phyloP scores from a whole-genome alignment of 164 flowering plant genomes.

The Aristolochia fimbriata region DNA sequence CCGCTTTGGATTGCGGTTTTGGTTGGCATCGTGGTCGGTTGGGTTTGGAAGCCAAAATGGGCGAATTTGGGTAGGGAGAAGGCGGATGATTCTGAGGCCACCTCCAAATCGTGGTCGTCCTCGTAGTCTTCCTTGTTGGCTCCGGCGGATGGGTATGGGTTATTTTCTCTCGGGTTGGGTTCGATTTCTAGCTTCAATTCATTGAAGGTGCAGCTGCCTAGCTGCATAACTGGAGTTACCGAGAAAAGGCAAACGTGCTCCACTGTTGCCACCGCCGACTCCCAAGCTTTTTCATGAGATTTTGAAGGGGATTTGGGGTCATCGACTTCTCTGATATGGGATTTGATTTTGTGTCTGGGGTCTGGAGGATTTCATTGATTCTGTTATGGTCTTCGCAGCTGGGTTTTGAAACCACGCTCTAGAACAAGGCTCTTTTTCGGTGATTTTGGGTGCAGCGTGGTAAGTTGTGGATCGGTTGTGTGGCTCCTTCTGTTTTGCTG shows the following conservation, averaged over 20 bases:
- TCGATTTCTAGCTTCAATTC: conserved; percentile 30
- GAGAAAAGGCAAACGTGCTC: conserved; percentile 24
- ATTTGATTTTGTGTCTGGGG: no score
- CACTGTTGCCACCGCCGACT: conserved; percentile 10
- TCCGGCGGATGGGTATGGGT: conserved; percentile 2
- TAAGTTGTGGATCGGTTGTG: no score
- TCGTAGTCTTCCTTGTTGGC: background rate
- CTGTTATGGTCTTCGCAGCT: no score
- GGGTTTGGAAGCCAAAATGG: conserved; percentile 89
- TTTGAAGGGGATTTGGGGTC: no score
- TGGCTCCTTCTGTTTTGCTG: no score
- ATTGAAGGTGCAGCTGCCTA: conserved; percentile 38
- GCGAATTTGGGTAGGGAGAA: conserved; percentile 28
- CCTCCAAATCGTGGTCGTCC: conserved; percentile 5
- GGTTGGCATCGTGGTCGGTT: conserved; percentile 68
- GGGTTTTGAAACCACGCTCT: no score
- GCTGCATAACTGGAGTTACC: conserved; percentile 30
- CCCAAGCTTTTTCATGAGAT: no score
- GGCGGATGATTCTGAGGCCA: conserved; percentile 16
- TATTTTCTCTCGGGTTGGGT: conserved; percentile 6
- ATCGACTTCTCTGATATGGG: no score
- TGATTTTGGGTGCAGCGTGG: no score
- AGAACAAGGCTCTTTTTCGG: no score
- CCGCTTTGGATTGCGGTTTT: conserved; percentile 63
- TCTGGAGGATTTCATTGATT: no score